Evolutionary conservation across 192 early-diverging fungal species (phyloP), one percentile per base, ranked within the genome.

Genomic region (Backusella tarrabulga): DNA sequence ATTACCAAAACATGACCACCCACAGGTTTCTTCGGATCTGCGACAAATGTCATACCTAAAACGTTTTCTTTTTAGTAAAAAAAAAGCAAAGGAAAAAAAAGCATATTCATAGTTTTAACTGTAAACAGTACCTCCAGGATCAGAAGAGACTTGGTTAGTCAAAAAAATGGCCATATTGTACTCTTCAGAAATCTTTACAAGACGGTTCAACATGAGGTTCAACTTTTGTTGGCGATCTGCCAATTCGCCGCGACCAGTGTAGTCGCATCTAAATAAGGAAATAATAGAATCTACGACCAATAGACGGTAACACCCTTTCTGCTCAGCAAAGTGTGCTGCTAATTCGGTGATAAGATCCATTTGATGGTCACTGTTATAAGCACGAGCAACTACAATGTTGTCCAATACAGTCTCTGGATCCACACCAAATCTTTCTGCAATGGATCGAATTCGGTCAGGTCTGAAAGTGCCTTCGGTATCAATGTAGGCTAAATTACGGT

Each of bases 1-100:
- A 14, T 54, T 74, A 79, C 93, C 68, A 95, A 81, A 2, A 96
- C 87, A 72, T 95, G 93, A 1, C 95, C 92, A 34, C 92, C 92
- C 50, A 95, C 89, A 8, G 95, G 95, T 73, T 96, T 96, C 85
- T 95, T 95, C 60, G 95, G 94, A 74, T 96, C 95, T 17, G 92
- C 86, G 0, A 93, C 92, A 84, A 96, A 96, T 23, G 91, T 91
- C 83, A 95, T 83, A 0, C 81, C 85, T 52, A n/a, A 72, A 77
- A 46, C 29, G 56, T 63, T 23, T 8, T 3, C n/a, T 63, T 63
- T 63, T 63, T 29, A 29, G 21, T 26, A 46, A 68, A 56, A 63
- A 38, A 19, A 73, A 60, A 4, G 29, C 29, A 32, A 32, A 1
- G 29, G 2, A 32, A 32, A 32, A 32, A 32, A 32, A 32, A 32